A percentile compares a stretch with the other conserved stretches of the same genome.
These are phyloP conservation scores for Grosmannia serpens DNA, from an alignment of 2,329 filamentous ascomycete species.

Conservation along the genomic window DNA sequence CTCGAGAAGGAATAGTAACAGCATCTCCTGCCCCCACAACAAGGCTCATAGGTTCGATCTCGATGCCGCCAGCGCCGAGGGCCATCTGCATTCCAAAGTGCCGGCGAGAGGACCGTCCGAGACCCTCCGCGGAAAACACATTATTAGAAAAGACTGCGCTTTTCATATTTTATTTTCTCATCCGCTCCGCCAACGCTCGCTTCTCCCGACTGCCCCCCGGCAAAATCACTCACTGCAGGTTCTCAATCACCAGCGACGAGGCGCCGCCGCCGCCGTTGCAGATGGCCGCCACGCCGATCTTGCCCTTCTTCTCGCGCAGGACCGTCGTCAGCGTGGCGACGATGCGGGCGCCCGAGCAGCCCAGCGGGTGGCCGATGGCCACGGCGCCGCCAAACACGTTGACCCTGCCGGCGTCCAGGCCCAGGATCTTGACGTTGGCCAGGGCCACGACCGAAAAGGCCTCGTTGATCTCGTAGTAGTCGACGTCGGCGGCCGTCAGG, in stretches of 20 bases:
- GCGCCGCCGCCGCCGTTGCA: slow-evolving; percentile 97
- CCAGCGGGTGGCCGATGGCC: slow-evolving; percentile 88
- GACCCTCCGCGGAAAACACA: not conserved
- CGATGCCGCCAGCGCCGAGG: not conserved
- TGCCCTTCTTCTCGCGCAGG: slow-evolving; percentile 79
- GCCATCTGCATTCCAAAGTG: not conserved
- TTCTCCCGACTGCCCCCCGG: too few relatives aligned
- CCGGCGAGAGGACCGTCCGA: not conserved
- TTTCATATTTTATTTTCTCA: not conserved
- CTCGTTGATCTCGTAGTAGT: slow-evolving; percentile 98
- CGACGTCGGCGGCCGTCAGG: slow-evolving; percentile 63
- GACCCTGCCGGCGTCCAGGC: slow-evolving; percentile 70
- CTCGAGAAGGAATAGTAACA: too few relatives aligned
- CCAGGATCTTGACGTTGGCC: slow-evolving; percentile 88
- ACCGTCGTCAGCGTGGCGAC: slow-evolving; percentile 82
- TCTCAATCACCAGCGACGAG: slow-evolving; percentile 85
- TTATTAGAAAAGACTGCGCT: not conserved
- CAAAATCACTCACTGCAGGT: slow-evolving; percentile 38
- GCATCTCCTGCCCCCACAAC: too few relatives aligned
- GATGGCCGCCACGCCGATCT: slow-evolving; percentile 88
- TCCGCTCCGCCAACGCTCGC: not conserved
- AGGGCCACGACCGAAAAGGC: slow-evolving; percentile 95
- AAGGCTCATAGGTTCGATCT: not conserved
- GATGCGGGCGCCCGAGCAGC: slow-evolving; percentile 88
- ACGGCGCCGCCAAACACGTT: slow-evolving; percentile 94